A percentile compares a stretch with the other conserved stretches of the same genome.
Conservation (phyloP, 192 early-diverging fungal species). For the Coemansia sp. region DNA sequence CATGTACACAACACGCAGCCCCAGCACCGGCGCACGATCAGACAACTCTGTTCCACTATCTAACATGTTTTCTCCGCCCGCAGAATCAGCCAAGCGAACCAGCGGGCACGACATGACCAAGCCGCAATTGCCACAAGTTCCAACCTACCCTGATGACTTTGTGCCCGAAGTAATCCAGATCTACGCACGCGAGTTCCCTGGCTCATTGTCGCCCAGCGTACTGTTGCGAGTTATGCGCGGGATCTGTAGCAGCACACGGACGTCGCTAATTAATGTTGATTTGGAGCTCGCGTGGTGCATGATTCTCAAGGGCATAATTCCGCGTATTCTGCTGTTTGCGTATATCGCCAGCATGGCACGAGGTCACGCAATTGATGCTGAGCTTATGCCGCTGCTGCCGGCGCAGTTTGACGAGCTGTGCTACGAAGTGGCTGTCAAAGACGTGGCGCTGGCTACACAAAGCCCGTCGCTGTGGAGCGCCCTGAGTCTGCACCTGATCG, state of each 20-base stretch:
- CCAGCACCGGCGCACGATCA: slow-evolving; percentile 15
- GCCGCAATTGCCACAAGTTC: background rate
- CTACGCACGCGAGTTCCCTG: slow-evolving; percentile 47
- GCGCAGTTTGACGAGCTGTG: slow-evolving; percentile 50
- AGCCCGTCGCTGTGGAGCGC: slow-evolving; percentile 49
- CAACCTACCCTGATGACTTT: slow-evolving; percentile 24
- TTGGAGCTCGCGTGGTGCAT: slow-evolving; percentile 51
- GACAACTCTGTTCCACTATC: slow-evolving; percentile 9
- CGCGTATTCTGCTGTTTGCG: slow-evolving; percentile 40
- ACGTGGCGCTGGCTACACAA: slow-evolving; percentile 25
- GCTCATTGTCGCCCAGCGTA: slow-evolving; percentile 34
- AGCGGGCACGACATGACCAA: background rate
- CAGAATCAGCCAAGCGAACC: background rate
- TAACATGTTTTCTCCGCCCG: slow-evolving; percentile 1
- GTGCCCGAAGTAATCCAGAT: slow-evolving; percentile 39
- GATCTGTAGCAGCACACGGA: slow-evolving; percentile 44
- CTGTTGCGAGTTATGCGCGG: slow-evolving; percentile 47
- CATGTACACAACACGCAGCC: slow-evolving; percentile 12
- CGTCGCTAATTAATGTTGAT: slow-evolving; percentile 48
- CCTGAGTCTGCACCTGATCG: slow-evolving; percentile 40
- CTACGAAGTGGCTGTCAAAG: slow-evolving; percentile 42
- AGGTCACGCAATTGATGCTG: slow-evolving; percentile 33
- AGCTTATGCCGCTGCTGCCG: slow-evolving; percentile 40
- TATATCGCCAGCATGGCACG: slow-evolving; percentile 51
- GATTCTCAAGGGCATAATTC: slow-evolving; percentile 51